phyloP scores from a whole-genome alignment of 2,329 filamentous ascomycete species.

The Knoxdaviesia proteae region DNA sequence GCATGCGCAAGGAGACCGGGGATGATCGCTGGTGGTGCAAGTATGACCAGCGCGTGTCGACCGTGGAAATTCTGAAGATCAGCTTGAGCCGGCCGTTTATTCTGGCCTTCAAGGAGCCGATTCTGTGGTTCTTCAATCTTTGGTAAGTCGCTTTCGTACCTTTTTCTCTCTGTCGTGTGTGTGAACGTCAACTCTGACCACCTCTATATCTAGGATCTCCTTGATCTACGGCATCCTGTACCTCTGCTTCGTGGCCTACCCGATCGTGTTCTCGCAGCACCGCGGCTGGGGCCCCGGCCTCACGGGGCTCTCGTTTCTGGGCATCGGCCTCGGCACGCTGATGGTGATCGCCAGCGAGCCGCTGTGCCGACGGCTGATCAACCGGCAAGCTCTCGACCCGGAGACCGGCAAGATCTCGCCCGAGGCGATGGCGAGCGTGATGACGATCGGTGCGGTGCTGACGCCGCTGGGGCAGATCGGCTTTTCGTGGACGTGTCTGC shows the following conservation, averaged over 20 bases:
- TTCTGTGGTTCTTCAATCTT: slow-evolving; percentile 47
- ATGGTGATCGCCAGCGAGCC: slow-evolving; percentile 45
- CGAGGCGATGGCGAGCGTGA: slow-evolving; percentile 62
- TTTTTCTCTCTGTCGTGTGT: neutral
- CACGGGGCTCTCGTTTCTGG: slow-evolving; percentile 59
- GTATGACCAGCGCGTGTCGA: slow-evolving; percentile 51
- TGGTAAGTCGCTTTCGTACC: slow-evolving; percentile 24
- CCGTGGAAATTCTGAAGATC: slow-evolving; percentile 46
- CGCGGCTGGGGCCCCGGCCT: slow-evolving; percentile 60
- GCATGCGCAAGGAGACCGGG: slow-evolving; percentile 42
- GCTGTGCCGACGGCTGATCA: slow-evolving; percentile 56
- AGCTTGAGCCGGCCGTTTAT: slow-evolving; percentile 62
- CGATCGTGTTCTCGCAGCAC: slow-evolving; percentile 54
- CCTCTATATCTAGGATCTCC: slow-evolving; percentile 35
- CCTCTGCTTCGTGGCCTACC: slow-evolving; percentile 79
- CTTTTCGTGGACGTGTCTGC: slow-evolving; percentile 77
- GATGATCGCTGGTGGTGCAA: slow-evolving; percentile 59
- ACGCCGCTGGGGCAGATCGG: slow-evolving; percentile 63
- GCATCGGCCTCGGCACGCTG: slow-evolving; percentile 42
- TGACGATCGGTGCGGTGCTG: slow-evolving; percentile 56
- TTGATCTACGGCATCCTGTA: slow-evolving; percentile 75
- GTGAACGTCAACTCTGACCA: neutral
- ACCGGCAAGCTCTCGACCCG: slow-evolving; percentile 53
- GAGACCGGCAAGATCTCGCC: slow-evolving; percentile 52
- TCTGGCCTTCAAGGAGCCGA: slow-evolving; percentile 63